Conservation (phyloP, 345 rosid genomes). For the Sonneratia alba region DNA sequence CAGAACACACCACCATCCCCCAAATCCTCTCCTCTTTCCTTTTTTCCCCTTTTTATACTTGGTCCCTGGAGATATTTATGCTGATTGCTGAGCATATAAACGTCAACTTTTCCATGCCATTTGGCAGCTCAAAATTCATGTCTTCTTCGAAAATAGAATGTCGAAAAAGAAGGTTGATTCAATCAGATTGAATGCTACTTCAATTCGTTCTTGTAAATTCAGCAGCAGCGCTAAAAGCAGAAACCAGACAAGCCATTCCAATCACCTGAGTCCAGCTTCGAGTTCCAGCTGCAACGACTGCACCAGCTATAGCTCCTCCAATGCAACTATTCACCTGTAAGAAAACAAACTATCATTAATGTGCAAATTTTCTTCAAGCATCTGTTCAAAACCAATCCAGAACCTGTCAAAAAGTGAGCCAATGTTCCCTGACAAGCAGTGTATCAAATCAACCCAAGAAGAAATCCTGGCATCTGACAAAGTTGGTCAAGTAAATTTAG, state of each 20-base stretch:
- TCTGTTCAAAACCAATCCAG: background rate
- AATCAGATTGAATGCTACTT: constrained; percentile 3
- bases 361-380: background rate
- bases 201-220: constrained; percentile 43
- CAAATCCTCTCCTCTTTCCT: too few species aligned
- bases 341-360: background rate
- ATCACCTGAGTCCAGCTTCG: constrained; percentile 50
- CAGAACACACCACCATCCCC: too few species aligned
- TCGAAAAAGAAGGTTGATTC: background rate
- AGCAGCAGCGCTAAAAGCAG: constrained; percentile 60
- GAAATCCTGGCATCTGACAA: background rate
- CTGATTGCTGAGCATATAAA: background rate
- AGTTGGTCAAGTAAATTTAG: background rate
- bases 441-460: background rate
- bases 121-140: background rate
- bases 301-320: constrained; percentile 78
- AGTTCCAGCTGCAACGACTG: constrained; percentile 56
- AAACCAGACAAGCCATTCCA: constrained; percentile 48
- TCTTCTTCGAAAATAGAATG: background rate
- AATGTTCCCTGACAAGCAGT: background rate
- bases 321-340: constrained; percentile 58
- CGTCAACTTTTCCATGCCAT: background rate
- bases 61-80: background rate
- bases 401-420: background rate
- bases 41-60: background rate